Evolutionary conservation across 2,329 filamentous ascomycete genomes (phyloP), one percentile per base, ranked within the genome.

Genomic region (Sclerotiophoma versabilis): DNA sequence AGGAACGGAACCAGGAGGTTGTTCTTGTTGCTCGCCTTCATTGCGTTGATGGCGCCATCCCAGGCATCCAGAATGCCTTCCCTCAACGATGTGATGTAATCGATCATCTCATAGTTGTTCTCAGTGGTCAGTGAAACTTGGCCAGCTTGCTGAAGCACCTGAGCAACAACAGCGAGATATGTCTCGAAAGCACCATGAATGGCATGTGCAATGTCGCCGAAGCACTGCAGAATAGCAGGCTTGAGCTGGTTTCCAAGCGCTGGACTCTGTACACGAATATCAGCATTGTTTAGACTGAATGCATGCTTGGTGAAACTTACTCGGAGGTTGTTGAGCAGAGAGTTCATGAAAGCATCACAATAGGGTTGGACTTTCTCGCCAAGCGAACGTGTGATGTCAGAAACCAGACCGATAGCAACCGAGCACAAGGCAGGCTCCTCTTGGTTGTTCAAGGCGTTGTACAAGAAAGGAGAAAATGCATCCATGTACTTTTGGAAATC

Each of bases 11-110:
- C 84, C 25, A 97, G 83, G 33, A 86, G 79, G 74, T 85, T 80
- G 54, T 88, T 87, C 81, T 93, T 93, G 70, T 81, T 81, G 70
- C 88, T 91, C 45, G 83, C 79, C 81, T 95, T 96, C 89, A 98
- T 92, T 47, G 95, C 92, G 75, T 93, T 87, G 72, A 99, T 92
- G 63, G 96, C 95, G 64, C 95, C 95, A 69, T 93, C 92, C 93
- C 96, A 99, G 27, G 95, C 95, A 82, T 99, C 95, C 89, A 98
- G 96, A 64, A 99, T 98, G 65, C 93, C 95, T 74, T 99, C 96
- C 48, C 95, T 89, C 42, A 99, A 84, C 17, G 93, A 96, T 61
- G 96, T 86, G 65, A 99, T 89, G 74, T 99, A 99, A 77, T 98
- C 93, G 53, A 93, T 88, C 90, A 98, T 96, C 78, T 99, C 95